phyloP scores from a whole-genome alignment of 176 grass and related monocot species.

The Cocos nucifera region DNA sequence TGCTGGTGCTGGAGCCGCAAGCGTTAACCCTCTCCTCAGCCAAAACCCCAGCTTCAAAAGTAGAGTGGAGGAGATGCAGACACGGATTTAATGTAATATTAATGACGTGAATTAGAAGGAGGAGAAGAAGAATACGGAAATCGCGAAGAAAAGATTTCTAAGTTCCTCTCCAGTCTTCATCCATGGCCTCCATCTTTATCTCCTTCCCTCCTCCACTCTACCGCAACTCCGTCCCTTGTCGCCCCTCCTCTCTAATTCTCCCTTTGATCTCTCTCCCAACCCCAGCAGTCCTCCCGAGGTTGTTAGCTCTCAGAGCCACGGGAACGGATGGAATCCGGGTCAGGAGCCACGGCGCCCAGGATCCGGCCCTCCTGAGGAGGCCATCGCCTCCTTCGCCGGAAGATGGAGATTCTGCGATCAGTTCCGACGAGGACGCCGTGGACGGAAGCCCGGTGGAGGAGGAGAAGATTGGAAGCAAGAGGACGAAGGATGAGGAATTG shows the following conservation, averaged over 20 bases:
- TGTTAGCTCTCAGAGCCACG: slow-evolving; percentile 25
- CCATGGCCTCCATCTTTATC: slow-evolving; percentile 13
- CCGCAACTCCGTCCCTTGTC: background rate
- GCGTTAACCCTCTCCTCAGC: no score
- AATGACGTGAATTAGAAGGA: no score
- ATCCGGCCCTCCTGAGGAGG: slow-evolving; percentile 48
- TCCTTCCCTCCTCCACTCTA: slow-evolving; percentile 7
- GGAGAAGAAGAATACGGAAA: no score
- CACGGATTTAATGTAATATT: no score
- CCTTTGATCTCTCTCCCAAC: background rate
- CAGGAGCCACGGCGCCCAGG: slow-evolving; percentile 22
- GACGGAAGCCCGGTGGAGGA: slow-evolving; percentile 4
- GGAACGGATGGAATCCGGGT: slow-evolving; percentile 22
- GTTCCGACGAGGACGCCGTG: background rate
- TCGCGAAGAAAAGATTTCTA: no score
- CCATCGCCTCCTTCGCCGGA: slow-evolving; percentile 32
- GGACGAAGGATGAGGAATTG: slow-evolving; percentile 29
- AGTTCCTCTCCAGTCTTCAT: no score
- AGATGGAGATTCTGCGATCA: background rate
- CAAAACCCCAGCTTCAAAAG: no score
- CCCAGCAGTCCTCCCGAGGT: slow-evolving; percentile 7
- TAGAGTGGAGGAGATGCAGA: no score
- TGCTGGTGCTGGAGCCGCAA: no score
- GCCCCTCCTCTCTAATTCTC: background rate
- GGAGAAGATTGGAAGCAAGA: slow-evolving; percentile 17